A percentile compares a stretch with the other conserved stretches of the same genome.
Evolutionary conservation across 2,329 filamentous ascomycete genomes (phyloP).

Genomic region (Penicillium sp.): DNA sequence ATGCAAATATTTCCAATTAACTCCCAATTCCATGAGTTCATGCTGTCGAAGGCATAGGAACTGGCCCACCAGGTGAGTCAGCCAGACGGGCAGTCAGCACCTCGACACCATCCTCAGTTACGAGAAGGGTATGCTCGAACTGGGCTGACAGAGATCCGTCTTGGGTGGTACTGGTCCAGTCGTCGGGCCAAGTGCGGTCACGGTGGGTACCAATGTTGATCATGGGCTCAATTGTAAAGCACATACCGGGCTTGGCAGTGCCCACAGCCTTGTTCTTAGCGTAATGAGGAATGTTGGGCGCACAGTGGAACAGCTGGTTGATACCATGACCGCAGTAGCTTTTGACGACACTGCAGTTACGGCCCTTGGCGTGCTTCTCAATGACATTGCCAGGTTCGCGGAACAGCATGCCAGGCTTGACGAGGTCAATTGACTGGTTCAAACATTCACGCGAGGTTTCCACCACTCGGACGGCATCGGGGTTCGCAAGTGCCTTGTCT

Average conservation of each 20-base stretch:
- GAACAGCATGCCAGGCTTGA: constrained; percentile 91
- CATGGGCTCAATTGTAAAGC: constrained; percentile 99
- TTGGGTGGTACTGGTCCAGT: constrained; percentile 94
- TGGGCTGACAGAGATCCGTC: constrained; percentile 90
- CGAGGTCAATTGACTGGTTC: constrained; percentile 83
- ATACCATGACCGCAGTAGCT: constrained; percentile 97
- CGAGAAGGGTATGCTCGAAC: constrained; percentile 86
- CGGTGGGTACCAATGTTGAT: constrained; percentile 86
- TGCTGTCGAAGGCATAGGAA: constrained; percentile 54
- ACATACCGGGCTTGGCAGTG: constrained; percentile 93
- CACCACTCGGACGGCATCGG: constrained; percentile 84
- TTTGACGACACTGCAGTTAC: constrained; percentile 85
- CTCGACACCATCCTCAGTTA: constrained; percentile 80
- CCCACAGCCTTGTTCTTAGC: constrained; percentile 98
- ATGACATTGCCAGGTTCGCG: constrained; percentile 92
- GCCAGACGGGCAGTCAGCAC: constrained; percentile 71
- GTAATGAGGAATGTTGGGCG: constrained; percentile 95
- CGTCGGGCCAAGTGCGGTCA: constrained; percentile 96
- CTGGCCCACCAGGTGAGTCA: constrained; percentile 72
- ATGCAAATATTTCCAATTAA: constrained; percentile 13
- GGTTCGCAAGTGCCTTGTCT: constrained; percentile 77
- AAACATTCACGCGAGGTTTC: constrained; percentile 88
- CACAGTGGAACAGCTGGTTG: constrained; percentile 88
- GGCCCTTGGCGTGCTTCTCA: constrained; percentile 87
- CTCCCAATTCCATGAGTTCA: constrained; percentile 19